phyloP scores from a whole-genome alignment of 352 stramenopile species.

The Phytophthora pistaciae region DNA sequence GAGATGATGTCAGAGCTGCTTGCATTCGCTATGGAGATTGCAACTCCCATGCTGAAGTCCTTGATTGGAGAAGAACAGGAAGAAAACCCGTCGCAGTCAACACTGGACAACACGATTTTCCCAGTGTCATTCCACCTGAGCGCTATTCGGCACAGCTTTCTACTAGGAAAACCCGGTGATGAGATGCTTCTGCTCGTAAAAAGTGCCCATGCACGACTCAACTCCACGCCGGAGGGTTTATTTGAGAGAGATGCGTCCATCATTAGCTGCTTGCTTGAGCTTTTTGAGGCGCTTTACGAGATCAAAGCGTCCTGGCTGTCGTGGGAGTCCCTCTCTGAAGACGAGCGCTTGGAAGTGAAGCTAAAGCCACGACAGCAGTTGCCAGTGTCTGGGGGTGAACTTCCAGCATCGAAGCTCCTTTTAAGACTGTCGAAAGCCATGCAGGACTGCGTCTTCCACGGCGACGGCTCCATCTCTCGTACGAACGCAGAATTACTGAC shows the following conservation, averaged over 20 bases:
- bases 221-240: background rate
- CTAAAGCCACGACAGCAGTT: background rate
- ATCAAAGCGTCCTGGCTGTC: slow-evolving; percentile 22
- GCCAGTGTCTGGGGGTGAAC: slow-evolving; percentile 7
- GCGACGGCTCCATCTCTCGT: slow-evolving; percentile 23
- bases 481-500: slow-evolving; percentile 48
- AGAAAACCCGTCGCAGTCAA: background rate
- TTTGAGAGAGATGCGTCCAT: slow-evolving; percentile 5
- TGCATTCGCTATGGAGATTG: slow-evolving; percentile 46
- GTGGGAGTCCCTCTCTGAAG: slow-evolving; percentile 23
- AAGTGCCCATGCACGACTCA: slow-evolving; percentile 28
- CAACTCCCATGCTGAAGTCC: slow-evolving; percentile 32
- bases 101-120: slow-evolving; percentile 21
- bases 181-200: slow-evolving; percentile 32
- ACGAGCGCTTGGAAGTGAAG: slow-evolving; percentile 12
- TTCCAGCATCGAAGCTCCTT: slow-evolving; percentile 19
- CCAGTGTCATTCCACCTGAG: slow-evolving; percentile 47
- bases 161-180: slow-evolving; percentile 25
- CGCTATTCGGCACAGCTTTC: slow-evolving; percentile 35
- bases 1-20: slow-evolving; percentile 40
- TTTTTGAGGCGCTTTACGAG: slow-evolving; percentile 40
- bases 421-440: slow-evolving; percentile 32
- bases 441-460: slow-evolving; percentile 35
- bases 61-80: slow-evolving; percentile 5
- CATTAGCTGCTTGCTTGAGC: slow-evolving; percentile 33